These are phyloP conservation scores for Tylopilus intermedius DNA, from an alignment of 768 basidiomycete genomes.

Conservation along the genomic window DNA sequence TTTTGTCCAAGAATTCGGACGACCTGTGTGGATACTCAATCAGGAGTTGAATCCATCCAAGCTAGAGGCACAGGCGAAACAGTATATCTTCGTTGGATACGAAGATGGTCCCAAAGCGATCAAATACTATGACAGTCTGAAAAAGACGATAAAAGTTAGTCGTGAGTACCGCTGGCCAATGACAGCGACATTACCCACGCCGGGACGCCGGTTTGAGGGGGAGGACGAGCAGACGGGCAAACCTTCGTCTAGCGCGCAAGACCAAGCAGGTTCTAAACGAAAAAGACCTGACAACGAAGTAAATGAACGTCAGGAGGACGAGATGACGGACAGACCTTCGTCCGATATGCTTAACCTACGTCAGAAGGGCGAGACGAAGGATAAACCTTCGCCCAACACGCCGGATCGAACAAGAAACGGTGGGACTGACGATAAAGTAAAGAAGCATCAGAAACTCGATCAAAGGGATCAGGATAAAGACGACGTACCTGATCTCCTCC, in stretches of 20 bases:
- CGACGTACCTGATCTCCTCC: too few relatives aligned
- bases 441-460: too few relatives aligned
- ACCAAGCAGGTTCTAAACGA: not conserved
- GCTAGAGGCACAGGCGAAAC: not conserved
- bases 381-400: too few relatives aligned
- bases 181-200: not conserved
- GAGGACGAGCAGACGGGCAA: not conserved
- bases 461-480: too few relatives aligned
- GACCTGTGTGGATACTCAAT: not conserved
- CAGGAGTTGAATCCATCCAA: not conserved
- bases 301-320: too few relatives aligned
- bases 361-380: too few relatives aligned
- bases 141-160: conserved; percentile 19
- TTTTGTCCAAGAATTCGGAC: not conserved
- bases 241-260: not conserved
- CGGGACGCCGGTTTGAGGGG: not conserved
- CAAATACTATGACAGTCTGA: not conserved
- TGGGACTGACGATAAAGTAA: too few relatives aligned
- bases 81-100: not conserved
- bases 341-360: too few relatives aligned
- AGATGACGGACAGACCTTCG: too few relatives aligned
- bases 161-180: not conserved
- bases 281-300: too few relatives aligned
- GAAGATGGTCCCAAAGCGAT: not conserved
- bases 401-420: too few relatives aligned